Conservation (phyloP, 148 eudicot genomes). For the Rhododendron kiyosumense region DNA sequence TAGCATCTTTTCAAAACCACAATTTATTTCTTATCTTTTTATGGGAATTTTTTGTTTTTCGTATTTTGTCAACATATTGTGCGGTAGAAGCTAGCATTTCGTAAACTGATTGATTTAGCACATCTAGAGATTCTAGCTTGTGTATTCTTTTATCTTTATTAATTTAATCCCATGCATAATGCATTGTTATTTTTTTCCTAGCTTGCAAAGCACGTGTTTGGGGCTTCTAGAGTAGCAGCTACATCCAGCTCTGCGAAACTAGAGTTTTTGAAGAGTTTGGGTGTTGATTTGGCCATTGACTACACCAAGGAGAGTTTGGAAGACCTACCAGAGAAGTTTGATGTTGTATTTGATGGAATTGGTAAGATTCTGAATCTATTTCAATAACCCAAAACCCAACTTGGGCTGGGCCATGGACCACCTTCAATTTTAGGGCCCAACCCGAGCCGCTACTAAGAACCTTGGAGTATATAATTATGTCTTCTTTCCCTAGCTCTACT, state of each 20-base stretch:
- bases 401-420: not conserved
- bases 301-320: constrained; percentile 82
- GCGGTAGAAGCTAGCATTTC: too few species aligned
- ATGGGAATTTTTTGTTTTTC: too few species aligned
- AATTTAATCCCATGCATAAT: too few species aligned
- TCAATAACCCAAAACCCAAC: not conserved
- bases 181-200: not conserved
- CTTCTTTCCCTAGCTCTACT: too few species aligned
- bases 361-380: constrained; percentile 39
- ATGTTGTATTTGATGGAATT: constrained; percentile 82
- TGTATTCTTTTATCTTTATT: too few species aligned
- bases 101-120: too few species aligned
- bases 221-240: constrained; percentile 91
- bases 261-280: constrained; percentile 72
- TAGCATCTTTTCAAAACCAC: too few species aligned
- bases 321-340: constrained; percentile 77
- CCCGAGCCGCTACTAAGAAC: too few species aligned
- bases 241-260: constrained; percentile 82
- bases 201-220: constrained; percentile 90
- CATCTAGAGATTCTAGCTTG: too few species aligned
- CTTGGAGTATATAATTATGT: too few species aligned
- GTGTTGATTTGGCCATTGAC: constrained; percentile 78
- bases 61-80: too few species aligned
- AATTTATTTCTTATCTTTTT: too few species aligned
- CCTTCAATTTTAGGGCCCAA: not conserved